A percentile compares a stretch with the other conserved stretches of the same genome.
Conservation (phyloP, 176 grass and related monocot species). For the Rhynchospora pubera region DNA sequence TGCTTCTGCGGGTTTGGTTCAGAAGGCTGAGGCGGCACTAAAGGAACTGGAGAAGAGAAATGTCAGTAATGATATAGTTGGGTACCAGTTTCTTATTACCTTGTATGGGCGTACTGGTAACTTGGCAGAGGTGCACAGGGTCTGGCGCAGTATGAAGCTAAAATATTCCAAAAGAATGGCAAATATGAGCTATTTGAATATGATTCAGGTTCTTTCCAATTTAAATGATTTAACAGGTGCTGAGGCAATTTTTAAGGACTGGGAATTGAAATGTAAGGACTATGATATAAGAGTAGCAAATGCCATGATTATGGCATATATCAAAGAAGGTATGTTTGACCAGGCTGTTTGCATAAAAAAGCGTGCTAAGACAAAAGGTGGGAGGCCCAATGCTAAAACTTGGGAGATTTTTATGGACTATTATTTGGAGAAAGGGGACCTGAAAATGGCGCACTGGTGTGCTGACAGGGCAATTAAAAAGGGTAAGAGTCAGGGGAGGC, state of each 20-base stretch:
- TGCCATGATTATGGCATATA: conserved; percentile 87
- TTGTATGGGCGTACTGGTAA: conserved; percentile 75
- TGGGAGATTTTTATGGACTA: conserved; percentile 93
- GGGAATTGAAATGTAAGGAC: conserved; percentile 49
- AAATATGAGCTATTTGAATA: conserved; percentile 95
- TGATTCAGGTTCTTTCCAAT: conserved; percentile 77
- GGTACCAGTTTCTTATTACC: conserved; percentile 93
- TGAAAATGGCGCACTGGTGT: conserved; percentile 78
- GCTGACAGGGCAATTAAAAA: conserved; percentile 82
- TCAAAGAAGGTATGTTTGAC: conserved; percentile 71
- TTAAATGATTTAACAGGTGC: conserved; percentile 89
- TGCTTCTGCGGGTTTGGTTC: conserved; percentile 51
- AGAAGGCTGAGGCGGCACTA: conserved; percentile 76
- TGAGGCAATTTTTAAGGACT: conserved; percentile 81
- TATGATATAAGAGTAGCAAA: conserved; percentile 89
- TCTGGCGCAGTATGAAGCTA: conserved; percentile 78
- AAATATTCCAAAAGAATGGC: conserved; percentile 43
- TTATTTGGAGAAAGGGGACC: conserved; percentile 55
- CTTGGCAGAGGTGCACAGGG: conserved; percentile 67
- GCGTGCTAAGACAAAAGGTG: conserved; percentile 58
- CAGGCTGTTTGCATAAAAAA: conserved; percentile 64
- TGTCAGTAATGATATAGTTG: conserved; percentile 47
- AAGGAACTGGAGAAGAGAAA: conserved; percentile 87
- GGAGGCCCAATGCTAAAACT: conserved; percentile 76
- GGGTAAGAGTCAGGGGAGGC: conserved; percentile 54